Percentiles rank a stretch among this genome's conserved stretches.
Conservation (phyloP, 106 monocot species). For the Acanthochlamys bracteata region DNA sequence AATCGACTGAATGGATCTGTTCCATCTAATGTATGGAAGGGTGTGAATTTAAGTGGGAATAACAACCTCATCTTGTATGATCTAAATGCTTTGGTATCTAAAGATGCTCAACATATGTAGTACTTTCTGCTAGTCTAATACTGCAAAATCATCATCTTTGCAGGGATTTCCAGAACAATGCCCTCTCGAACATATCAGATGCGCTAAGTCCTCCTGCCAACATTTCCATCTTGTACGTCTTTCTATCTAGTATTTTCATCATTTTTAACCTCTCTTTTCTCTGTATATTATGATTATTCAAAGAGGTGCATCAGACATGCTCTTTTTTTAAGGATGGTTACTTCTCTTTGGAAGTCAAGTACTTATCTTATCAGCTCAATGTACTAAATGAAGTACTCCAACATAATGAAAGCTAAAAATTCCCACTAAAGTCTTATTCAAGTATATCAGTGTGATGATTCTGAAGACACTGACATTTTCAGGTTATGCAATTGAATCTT, state of each 20-base stretch:
- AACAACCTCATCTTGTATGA: constrained; percentile 69
- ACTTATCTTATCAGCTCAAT: too few relatives aligned
- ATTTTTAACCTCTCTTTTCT: too few relatives aligned
- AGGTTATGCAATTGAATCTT: background rate
- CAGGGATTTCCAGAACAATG: constrained; percentile 89
- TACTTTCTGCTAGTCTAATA: background rate
- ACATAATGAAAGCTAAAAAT: too few relatives aligned
- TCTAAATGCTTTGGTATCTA: background rate
- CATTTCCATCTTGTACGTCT: constrained; percentile 69
- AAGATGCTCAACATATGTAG: constrained; percentile 6
- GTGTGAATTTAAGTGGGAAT: constrained; percentile 51
- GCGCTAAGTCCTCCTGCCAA: constrained; percentile 52
- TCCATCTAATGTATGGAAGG: constrained; percentile 61
- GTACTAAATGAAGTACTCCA: too few relatives aligned
- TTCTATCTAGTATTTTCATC: too few relatives aligned
- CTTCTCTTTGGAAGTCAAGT: too few relatives aligned
- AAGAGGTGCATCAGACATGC: too few relatives aligned
- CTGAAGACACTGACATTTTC: background rate
- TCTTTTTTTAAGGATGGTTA: too few relatives aligned
- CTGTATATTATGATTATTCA: too few relatives aligned
- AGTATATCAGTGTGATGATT: background rate
- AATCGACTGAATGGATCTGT: constrained; percentile 74
- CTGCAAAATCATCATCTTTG: constrained; percentile 14
- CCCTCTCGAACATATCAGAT: constrained; percentile 48
- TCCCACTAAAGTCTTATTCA: too few relatives aligned